These are phyloP conservation scores for Chlorella sp. DNA, from an alignment of 139 green algal genomes.

Conservation along the genomic window DNA sequence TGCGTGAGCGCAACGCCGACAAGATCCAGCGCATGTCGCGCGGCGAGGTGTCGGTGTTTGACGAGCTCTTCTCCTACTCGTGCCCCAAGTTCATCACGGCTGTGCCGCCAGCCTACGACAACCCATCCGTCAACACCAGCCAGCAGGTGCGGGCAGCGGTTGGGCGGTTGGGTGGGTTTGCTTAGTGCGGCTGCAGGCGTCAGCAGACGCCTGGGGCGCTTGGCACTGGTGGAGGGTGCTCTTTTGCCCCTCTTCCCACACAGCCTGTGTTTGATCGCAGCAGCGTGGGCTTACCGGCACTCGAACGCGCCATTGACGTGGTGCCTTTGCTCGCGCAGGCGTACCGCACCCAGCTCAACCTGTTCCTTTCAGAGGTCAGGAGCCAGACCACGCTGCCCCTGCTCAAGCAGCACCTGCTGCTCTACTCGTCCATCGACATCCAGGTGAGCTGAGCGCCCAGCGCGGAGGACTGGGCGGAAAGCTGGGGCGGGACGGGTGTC, in stretches of 20 bases:
- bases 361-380: slow-evolving; percentile 69
- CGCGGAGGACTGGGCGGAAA: too few relatives aligned
- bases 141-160: too few relatives aligned
- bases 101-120: slow-evolving; percentile 55
- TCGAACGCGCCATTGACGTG: too few relatives aligned
- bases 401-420: slow-evolving; percentile 82
- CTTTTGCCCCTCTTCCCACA: not conserved
- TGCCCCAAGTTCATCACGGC: slow-evolving; percentile 96
- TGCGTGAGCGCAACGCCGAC: slow-evolving; percentile 54
- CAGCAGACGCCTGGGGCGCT: too few relatives aligned
- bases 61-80: slow-evolving; percentile 91
- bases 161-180: too few relatives aligned
- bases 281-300: too few relatives aligned
- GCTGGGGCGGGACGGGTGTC: too few relatives aligned
- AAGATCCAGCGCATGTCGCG: slow-evolving; percentile 69
- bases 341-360: slow-evolving; percentile 81
- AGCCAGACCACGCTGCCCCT: slow-evolving; percentile 31
- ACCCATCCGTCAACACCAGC: slow-evolving; percentile 68
- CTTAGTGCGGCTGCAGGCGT: too few relatives aligned
- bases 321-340: slow-evolving; percentile 44
- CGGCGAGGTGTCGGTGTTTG: slow-evolving; percentile 41
- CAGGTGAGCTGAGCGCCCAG: not conserved
- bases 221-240: not conserved
- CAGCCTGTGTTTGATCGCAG: too few relatives aligned
- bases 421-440: slow-evolving; percentile 62